Evolutionary conservation across 2,329 filamentous ascomycete genomes (phyloP), one percentile per base, ranked within the genome.

Genomic region (Fusarium anguioides): DNA sequence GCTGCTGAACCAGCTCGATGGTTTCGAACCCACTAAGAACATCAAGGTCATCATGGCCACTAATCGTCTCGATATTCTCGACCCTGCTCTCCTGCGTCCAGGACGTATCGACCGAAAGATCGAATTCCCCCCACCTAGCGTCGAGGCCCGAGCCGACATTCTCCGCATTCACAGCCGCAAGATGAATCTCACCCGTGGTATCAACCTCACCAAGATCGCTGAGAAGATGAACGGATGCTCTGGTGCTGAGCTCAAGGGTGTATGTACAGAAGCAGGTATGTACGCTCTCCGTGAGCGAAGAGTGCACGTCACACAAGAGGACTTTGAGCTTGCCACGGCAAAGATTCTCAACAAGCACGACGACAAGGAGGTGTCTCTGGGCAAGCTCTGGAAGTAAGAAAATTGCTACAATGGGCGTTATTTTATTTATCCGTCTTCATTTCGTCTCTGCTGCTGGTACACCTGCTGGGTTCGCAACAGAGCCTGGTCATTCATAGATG

Each of bases 41-140:
- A 99, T 99, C 89, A 99, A 99, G 82, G 93, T 99, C 79, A 97
- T 99, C 82, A 99, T 99, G 95, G 96, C 96, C 53, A 99, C 96
- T 46, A 99, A 99, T 81, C 92, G 96, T 78, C 87, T 99, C 68
- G 96, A 99, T 75, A 98, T 99, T 68, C 88, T 99, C 44, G 96
- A 99, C 78, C 96, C 96, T 4, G 96, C 96, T 3, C 87, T 99
- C 41, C 86, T 99, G 71, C 91, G 96, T 73, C 96, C 96, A n/a
- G 96, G 96, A 50, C 92, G 96, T 75, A 98, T 99, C 79, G 96
- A 99, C 84, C 88, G 96, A 75, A 98, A 98, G 86, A 98, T 98
- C 77, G 96, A 99, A 81, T 99, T 99, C 82, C 96, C 96, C 12
- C 96, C 96, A 56, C 96, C 96, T 75, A 97, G 93, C 59, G 92